Base-by-base conservation (phyloP, 108 stramenopile species). In the Mediolabrus comicus region DNA sequence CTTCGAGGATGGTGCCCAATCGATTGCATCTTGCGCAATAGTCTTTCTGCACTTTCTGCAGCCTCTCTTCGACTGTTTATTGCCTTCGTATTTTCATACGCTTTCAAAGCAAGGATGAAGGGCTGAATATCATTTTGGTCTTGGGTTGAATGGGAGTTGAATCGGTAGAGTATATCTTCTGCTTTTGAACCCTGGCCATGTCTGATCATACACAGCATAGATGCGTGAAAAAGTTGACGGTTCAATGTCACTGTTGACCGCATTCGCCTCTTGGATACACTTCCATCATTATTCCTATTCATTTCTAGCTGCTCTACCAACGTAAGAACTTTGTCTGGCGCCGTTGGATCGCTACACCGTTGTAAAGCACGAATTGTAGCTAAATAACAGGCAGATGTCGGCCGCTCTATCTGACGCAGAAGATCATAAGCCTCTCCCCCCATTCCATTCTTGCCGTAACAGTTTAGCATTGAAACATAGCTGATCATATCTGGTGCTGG, bases 121-220 rank as follows among this genome's bases (percentile, higher is more conserved):
- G 62, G 36, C n/a, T 76, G 39, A 12, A 58, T 30, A 38, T 77
- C 69, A 51, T 68, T 34, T 33, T 57, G 16, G 0, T 31, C 41
- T 28, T 19, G 30, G 41, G 75, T 55, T 24, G 49, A 34, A 26
- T 55, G n/a, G 49, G 61, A 29, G 43, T 53, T 30, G 32, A 65
- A 63, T 53, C 60, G 65, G 25, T 53, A 36, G 10, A 70, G 55
- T n/a, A 77, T 6, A 22, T 55, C 27, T 69, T 77, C 76, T 13
- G 76, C 76, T n/a, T 63, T 59, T 27, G 27, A 33, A 4, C 69
- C 76, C 11, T 69, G 17, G 11, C 69, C 76, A 19, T 55, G 64
- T 59, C 59, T 69, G 13, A 68, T 70, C 69, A 77, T 70, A 27
- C 69, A 77, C 53, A 53, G 51, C 41, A 77, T 59, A 35, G 76